These are phyloP conservation scores for Phylloporus sp. DNA, from an alignment of 768 basidiomycete genomes.

Conservation along the genomic window DNA sequence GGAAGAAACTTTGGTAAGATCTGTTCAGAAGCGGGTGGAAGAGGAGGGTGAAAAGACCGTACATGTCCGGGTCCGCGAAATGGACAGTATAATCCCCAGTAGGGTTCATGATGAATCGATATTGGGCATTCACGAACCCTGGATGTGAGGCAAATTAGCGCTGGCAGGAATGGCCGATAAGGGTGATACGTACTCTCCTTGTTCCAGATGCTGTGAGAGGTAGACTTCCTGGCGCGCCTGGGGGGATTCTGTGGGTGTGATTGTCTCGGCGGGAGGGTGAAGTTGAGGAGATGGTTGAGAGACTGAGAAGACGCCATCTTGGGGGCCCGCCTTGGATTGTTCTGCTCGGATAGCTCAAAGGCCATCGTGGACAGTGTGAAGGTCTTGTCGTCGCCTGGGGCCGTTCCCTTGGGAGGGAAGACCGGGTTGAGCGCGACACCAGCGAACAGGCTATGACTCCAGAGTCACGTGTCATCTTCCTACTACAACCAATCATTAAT, in stretches of 20 bases:
- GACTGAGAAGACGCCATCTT: slow-evolving; percentile 70
- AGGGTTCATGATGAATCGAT: slow-evolving; percentile 93
- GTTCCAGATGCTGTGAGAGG: slow-evolving; percentile 69
- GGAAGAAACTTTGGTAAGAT: slow-evolving; percentile 67
- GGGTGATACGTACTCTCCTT: slow-evolving; percentile 77
- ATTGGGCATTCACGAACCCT: slow-evolving; percentile 97
- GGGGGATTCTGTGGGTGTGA: slow-evolving; percentile 57
- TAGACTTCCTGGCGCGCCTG: slow-evolving; percentile 71
- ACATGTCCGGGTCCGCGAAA: slow-evolving; percentile 98
- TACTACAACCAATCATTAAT: slow-evolving; percentile 38
- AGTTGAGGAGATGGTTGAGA: slow-evolving; percentile 86
- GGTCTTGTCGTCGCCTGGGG: slow-evolving; percentile 19
- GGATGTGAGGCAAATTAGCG: slow-evolving; percentile 14
- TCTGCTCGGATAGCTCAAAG: slow-evolving; percentile 20
- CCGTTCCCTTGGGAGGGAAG: slow-evolving; percentile 49
- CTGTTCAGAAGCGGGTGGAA: background rate
- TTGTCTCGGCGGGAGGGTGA: slow-evolving; percentile 87
- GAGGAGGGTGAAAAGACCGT: slow-evolving; percentile 31
- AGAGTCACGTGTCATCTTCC: slow-evolving; percentile 25
- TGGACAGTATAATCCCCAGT: slow-evolving; percentile 90
- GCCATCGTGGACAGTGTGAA: slow-evolving; percentile 21
- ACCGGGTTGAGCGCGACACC: slow-evolving; percentile 17
- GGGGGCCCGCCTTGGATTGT: slow-evolving; percentile 53
- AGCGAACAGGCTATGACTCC: slow-evolving; percentile 19
- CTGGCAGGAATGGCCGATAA: slow-evolving; percentile 12